Conservation (phyloP, 768 basidiomycete species). For the Lactarius indigo region DNA sequence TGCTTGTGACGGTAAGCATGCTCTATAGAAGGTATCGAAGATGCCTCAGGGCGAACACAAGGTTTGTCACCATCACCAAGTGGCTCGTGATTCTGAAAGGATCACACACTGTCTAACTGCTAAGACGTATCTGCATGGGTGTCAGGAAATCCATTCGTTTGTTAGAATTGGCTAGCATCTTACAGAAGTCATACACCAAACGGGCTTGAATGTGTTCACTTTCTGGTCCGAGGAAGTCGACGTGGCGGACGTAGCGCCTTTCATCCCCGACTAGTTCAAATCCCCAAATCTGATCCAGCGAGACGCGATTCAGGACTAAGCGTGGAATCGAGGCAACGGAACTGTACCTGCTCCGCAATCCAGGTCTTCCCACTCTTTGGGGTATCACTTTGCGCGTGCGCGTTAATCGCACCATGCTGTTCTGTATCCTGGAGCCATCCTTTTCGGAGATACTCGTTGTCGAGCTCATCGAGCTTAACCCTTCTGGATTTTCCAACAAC, state of each 20-base stretch:
- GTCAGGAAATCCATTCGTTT: not conserved
- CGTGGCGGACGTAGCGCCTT: slow-evolving; percentile 24
- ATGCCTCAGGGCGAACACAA: not conserved
- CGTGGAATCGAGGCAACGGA: not conserved
- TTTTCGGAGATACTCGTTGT: slow-evolving; percentile 36
- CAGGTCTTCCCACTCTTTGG: slow-evolving; percentile 57
- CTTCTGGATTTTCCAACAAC: slow-evolving; percentile 43
- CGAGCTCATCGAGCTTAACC: slow-evolving; percentile 32
- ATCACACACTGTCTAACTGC: not conserved
- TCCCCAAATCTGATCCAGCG: slow-evolving; percentile 23
- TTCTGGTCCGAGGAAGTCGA: slow-evolving; percentile 21
- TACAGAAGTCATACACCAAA: slow-evolving; percentile 30
- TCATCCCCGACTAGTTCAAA: slow-evolving; percentile 24
- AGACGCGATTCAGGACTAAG: not conserved
- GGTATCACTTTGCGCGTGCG: slow-evolving; percentile 55
- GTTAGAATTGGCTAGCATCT: not conserved
- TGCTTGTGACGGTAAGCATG: too few species aligned
- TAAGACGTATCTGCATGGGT: slow-evolving; percentile 10
- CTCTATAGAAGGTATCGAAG: not conserved
- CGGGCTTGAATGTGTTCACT: slow-evolving; percentile 26
- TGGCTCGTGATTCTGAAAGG: not conserved
- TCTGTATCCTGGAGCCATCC: slow-evolving; percentile 44
- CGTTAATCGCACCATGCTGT: slow-evolving; percentile 35
- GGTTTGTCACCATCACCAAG: not conserved
- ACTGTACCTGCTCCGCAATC: slow-evolving; percentile 57